Evolutionary conservation across 2,329 filamentous ascomycete genomes (phyloP).

Genomic region (Verticillium zaregamsianum): DNA sequence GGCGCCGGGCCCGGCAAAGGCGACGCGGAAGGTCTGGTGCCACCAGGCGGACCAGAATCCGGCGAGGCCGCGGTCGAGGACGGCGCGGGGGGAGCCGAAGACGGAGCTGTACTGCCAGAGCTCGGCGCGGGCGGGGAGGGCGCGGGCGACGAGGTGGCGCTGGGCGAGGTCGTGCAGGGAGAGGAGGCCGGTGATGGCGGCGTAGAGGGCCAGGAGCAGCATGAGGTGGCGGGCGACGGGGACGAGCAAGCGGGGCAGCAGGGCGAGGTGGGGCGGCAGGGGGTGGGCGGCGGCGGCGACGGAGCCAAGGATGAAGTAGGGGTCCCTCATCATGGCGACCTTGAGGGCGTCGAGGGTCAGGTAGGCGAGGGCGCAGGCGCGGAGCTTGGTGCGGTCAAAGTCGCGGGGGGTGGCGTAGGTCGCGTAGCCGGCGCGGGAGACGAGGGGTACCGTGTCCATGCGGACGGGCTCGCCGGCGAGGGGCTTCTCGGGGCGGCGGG

Average conservation of each 20-base stretch:
- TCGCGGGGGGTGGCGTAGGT: slow-evolving; percentile 35
- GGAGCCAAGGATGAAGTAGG: slow-evolving; percentile 65
- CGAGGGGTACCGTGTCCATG: slow-evolving; percentile 35
- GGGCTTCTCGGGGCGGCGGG: slow-evolving; percentile 37
- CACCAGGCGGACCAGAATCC: slow-evolving; percentile 85
- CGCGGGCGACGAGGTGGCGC: slow-evolving; percentile 40
- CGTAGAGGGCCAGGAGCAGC: slow-evolving; percentile 49
- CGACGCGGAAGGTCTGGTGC: slow-evolving; percentile 84
- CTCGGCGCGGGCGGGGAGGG: slow-evolving; percentile 47
- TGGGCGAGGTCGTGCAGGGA: slow-evolving; percentile 55
- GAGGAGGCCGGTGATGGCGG: slow-evolving; percentile 59
- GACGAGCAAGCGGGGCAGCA: slow-evolving; percentile 39
- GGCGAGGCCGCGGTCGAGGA: slow-evolving; percentile 66
- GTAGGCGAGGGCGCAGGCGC: slow-evolving; percentile 52
- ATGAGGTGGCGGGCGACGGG: slow-evolving; percentile 53
- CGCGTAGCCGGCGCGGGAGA: slow-evolving; percentile 41
- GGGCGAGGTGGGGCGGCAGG: slow-evolving; percentile 37
- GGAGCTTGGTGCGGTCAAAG: slow-evolving; percentile 41
- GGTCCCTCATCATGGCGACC: slow-evolving; percentile 67
- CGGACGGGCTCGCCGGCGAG: slow-evolving; percentile 31
- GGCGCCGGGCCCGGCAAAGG: slow-evolving; percentile 58
- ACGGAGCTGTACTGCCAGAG: slow-evolving; percentile 51
- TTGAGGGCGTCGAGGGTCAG: slow-evolving; percentile 67
- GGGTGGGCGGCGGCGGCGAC: slow-evolving; percentile 28
- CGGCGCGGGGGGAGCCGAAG: slow-evolving; percentile 48